Evolutionary conservation across 164 flowering plant species (phyloP), one percentile per base, ranked within the genome.

Genomic region (Umbellularia californica): DNA sequence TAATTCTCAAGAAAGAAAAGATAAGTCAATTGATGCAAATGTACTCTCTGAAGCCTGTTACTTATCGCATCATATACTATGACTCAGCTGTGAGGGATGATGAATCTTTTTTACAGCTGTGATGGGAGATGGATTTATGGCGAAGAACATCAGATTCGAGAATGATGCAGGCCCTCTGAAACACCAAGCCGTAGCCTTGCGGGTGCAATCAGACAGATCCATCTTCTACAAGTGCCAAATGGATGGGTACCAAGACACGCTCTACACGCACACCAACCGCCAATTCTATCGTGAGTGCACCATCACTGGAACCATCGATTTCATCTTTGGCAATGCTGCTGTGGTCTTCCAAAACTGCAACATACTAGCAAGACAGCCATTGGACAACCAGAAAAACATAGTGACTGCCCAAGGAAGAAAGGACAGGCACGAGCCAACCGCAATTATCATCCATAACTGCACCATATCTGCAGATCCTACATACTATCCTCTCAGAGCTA

Each of bases 201-300:
- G 89, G 0, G 92, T 88, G 1, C 82, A 84, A 69, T 79, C 88
- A 0, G 90, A 90, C 75, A 65, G 68, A 74, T 76, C 94, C 9
- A 51, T 89, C 65, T 83, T 94, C 88, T 85, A 82, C 90, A 88
- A 90, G 78, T 91, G 95, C 82, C 86, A 78, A 5, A 84, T 93
- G 63, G 87, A 86, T 58, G 93, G 88, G 2, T 87, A 86, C 89
- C 94, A 91, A 73, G 88, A 87, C 84, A 84, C 94, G 3, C 92
- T 93, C 79, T 93, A 87, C 80, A 79, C 85, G 3, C 92, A 89
- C 79, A 73, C 85, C 68, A 78, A 87, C 76, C 88, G 92, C 19
- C 98, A 93, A 23, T 91, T 85, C 88, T 93, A 88, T 84, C 85
- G 98, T 23, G 89, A 92, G 80, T 93, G 98, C 84, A 73, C 75